phyloP scores from a whole-genome alignment of 1,284 basidiomycete genomes.

The Mycosarcoma maydis region DNA sequence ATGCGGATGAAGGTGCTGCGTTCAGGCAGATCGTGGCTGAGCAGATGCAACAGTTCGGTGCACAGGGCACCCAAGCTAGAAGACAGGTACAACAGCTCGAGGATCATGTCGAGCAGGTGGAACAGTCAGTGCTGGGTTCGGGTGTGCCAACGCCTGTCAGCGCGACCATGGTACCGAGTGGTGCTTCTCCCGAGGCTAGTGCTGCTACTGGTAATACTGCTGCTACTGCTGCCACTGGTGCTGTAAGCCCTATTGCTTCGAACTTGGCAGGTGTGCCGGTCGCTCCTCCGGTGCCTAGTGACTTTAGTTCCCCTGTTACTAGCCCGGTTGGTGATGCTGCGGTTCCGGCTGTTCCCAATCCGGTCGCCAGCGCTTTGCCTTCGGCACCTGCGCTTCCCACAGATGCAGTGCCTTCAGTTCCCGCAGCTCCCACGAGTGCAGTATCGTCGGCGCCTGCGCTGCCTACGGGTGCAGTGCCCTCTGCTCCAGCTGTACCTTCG shows the following conservation, averaged over 20 bases:
- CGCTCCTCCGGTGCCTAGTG: slow-evolving; percentile 27
- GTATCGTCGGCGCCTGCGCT: too few species aligned
- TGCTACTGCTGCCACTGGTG: slow-evolving; percentile 3
- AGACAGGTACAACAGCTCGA: too few species aligned
- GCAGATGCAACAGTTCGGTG: slow-evolving; percentile 28
- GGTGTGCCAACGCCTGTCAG: slow-evolving; percentile 8
- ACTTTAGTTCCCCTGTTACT: slow-evolving; percentile 15
- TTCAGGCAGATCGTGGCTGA: slow-evolving; percentile 20
- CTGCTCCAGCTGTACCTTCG: slow-evolving; percentile 9
- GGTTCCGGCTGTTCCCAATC: slow-evolving; percentile 4
- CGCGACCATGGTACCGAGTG: slow-evolving; percentile 4
- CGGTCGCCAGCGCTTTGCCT: background rate
- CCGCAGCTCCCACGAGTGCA: slow-evolving; percentile 1
- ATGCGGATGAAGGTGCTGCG: slow-evolving; percentile 11
- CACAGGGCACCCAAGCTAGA: too few species aligned
- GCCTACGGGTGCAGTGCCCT: too few species aligned
- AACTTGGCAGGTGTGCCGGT: slow-evolving; percentile 14
- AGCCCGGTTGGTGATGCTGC: slow-evolving; percentile 3
- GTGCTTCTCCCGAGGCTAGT: background rate
- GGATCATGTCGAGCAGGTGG: slow-evolving; percentile 11
- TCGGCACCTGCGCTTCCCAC: background rate
- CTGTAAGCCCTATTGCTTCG: too few species aligned
- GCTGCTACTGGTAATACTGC: background rate
- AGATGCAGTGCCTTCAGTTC: background rate
- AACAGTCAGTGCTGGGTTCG: slow-evolving; percentile 3